phyloP scores from a whole-genome alignment of 2,329 filamentous ascomycete species.

The Fusarium ramigenum region DNA sequence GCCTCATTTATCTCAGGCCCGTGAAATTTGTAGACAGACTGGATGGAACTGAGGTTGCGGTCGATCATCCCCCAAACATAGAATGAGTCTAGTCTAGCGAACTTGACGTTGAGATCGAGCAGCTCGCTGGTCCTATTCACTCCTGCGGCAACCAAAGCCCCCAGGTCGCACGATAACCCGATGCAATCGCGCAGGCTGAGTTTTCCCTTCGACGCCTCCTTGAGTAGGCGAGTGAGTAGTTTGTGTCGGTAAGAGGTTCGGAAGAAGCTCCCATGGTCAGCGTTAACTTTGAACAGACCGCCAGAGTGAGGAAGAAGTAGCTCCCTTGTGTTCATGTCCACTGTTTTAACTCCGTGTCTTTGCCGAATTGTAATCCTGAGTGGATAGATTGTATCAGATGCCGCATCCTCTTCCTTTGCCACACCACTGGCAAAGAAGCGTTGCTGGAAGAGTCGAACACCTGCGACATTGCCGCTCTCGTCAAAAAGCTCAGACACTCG shows the following conservation, averaged over 20 bases:
- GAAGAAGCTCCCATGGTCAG: neutral
- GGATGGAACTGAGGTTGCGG: neutral
- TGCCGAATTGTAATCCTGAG: accelerated
- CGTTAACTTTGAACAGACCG: neutral
- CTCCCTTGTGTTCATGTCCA: neutral
- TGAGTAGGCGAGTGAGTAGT: neutral
- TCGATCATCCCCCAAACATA: neutral
- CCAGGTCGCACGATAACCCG: neutral
- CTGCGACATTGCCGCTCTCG: neutral
- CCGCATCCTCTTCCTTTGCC: neutral
- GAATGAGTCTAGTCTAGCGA: accelerated
- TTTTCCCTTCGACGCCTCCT: accelerated
- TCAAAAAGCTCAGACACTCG: neutral
- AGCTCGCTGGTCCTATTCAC: neutral
- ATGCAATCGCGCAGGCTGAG: neutral
- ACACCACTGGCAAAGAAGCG: neutral
- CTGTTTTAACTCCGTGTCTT: accelerated
- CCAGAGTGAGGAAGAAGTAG: accelerated
- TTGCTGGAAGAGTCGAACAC: neutral
- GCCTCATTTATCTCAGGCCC: neutral
- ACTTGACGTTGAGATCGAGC: neutral
- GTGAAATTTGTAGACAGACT: neutral
- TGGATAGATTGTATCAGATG: neutral
- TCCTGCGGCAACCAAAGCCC: neutral
- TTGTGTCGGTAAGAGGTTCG: neutral